Evolutionary conservation across 768 basidiomycete species (phyloP).

Genomic region (Tephrocybe rancida): DNA sequence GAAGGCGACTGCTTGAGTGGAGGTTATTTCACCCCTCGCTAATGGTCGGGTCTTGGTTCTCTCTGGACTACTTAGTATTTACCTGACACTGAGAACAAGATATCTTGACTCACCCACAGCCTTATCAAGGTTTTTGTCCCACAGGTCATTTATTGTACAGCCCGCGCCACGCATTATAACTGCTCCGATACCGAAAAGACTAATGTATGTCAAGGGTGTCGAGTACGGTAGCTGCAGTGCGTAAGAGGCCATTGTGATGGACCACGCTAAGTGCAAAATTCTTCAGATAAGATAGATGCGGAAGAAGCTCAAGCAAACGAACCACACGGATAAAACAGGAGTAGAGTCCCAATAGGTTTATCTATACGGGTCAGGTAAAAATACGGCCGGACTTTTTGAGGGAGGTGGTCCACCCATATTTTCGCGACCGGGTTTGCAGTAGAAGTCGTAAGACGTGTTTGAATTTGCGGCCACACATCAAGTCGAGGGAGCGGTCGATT

Average conservation of each 20-base stretch:
- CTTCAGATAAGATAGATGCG: not conserved
- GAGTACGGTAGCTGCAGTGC: conserved; percentile 67
- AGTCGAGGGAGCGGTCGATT: not conserved
- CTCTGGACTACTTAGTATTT: conserved; percentile 42
- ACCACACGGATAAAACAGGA: conserved; percentile 96
- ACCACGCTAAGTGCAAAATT: conserved; percentile 84
- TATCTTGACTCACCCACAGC: conserved; percentile 71
- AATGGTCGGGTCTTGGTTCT: conserved; percentile 89
- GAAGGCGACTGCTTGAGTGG: conserved; percentile 76
- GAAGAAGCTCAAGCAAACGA: conserved; percentile 28
- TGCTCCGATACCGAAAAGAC: conserved; percentile 88
- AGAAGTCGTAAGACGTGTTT: conserved; percentile 15
- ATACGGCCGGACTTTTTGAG: conserved; percentile 70
- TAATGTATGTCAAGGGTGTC: conserved; percentile 72
- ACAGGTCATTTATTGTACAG: conserved; percentile 99
- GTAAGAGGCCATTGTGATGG: conserved; percentile 95
- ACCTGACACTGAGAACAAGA: not conserved
- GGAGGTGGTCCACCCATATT: conserved; percentile 73
- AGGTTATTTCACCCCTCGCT: conserved; percentile 79
- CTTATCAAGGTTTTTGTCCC: conserved; percentile 92
- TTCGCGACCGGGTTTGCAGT: conserved; percentile 10
- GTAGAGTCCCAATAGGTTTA: conserved; percentile 92
- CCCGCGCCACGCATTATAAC: conserved; percentile 97
- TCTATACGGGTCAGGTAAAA: conserved; percentile 86
- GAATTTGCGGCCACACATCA: not conserved